Evolutionary conservation across 768 basidiomycete species (phyloP).

Genomic region (Amanita exitialis): DNA sequence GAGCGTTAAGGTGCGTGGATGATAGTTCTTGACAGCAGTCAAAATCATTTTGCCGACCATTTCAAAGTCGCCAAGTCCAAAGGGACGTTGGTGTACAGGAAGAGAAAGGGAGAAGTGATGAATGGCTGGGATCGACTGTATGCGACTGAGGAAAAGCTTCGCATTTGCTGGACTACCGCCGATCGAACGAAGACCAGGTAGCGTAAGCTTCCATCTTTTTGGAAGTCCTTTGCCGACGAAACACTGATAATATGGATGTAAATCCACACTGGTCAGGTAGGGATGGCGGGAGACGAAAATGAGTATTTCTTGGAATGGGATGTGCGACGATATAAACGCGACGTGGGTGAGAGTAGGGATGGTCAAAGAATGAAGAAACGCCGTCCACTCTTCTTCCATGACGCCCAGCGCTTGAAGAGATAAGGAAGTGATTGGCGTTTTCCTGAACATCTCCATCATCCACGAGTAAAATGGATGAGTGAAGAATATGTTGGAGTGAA

Average conservation of each 20-base stretch:
- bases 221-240: not conserved
- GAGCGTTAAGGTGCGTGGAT: slow-evolving; percentile 8
- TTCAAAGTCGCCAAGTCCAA: slow-evolving; percentile 11
- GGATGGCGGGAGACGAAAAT: slow-evolving; percentile 17
- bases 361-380: slow-evolving; percentile 11
- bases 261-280: slow-evolving; percentile 11
- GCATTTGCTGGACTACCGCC: slow-evolving; percentile 12
- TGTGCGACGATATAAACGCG: slow-evolving; percentile 9
- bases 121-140: slow-evolving; percentile 8
- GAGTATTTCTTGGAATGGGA: slow-evolving; percentile 13
- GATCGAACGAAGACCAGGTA: slow-evolving; percentile 12
- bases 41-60: slow-evolving; percentile 9
- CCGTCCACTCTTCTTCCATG: slow-evolving; percentile 10
- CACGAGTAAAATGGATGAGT: slow-evolving; percentile 14
- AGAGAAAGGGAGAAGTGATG: slow-evolving; percentile 10
- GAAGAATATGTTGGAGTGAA: slow-evolving; percentile 14
- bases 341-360: slow-evolving; percentile 14
- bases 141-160: slow-evolving; percentile 8
- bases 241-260: slow-evolving; percentile 11
- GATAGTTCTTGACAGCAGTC: not conserved
- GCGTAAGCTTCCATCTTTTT: slow-evolving; percentile 6
- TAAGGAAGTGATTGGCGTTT: slow-evolving; percentile 12
- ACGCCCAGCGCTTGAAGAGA: slow-evolving; percentile 12
- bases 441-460: slow-evolving; percentile 13
- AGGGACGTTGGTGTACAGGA: slow-evolving; percentile 13